Percentiles rank a stretch among this genome's conserved stretches.
Evolutionary conservation across 2,329 filamentous ascomycete species (phyloP).

Genomic region (Colletotrichum shisoi): DNA sequence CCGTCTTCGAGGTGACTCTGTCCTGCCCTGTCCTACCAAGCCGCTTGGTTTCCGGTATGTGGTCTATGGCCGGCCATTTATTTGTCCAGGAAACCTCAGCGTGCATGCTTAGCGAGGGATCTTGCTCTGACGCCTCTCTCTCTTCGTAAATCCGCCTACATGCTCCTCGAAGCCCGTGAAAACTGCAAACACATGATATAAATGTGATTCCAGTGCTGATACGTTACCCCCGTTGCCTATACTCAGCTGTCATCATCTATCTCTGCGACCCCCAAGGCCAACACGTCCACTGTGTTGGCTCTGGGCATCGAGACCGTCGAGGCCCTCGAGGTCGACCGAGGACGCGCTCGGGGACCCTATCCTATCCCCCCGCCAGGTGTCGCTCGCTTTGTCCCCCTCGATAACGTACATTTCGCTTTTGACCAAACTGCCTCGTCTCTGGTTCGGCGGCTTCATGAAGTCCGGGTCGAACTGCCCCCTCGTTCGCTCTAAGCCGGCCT

Average conservation of each 20-base stretch:
- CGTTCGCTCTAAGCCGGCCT: neutral
- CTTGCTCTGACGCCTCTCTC: neutral
- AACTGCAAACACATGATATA: neutral
- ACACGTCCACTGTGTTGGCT: conserved; percentile 41
- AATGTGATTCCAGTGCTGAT: neutral
- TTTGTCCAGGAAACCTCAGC: neutral
- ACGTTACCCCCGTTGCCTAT: neutral
- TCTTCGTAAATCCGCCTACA: neutral
- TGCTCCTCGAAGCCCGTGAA: neutral
- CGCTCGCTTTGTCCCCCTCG: conserved; percentile 44
- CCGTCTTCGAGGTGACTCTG: too few species aligned
- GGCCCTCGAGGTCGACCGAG: conserved; percentile 41
- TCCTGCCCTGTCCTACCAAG: neutral
- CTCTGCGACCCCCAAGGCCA: conserved; percentile 28
- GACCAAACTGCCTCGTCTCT: conserved; percentile 24
- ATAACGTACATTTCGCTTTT: conserved; percentile 52
- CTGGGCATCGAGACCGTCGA: conserved; percentile 41
- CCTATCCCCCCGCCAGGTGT: conserved; percentile 38
- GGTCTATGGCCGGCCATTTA: neutral
- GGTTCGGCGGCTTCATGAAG: conserved; percentile 4
- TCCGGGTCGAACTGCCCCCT: conserved; percentile 7
- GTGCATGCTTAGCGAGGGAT: neutral
- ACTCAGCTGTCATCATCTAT: neutral
- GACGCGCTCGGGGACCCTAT: conserved; percentile 43
- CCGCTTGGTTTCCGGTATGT: too few species aligned